Evolutionary conservation across 1,284 basidiomycete species (phyloP).

Genomic region (Thecaphora frezii): DNA sequence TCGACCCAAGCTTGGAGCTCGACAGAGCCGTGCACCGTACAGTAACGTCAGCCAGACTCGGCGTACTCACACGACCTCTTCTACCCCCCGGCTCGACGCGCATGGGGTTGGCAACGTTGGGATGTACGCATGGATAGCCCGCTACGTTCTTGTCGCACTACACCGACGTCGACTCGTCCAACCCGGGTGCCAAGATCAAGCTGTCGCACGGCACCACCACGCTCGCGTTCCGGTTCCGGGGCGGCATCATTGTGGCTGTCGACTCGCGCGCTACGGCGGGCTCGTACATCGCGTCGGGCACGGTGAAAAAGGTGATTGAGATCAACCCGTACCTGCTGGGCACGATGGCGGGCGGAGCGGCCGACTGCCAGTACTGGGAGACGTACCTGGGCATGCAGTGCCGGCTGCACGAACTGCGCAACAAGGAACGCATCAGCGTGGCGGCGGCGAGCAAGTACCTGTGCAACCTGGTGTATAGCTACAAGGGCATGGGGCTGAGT

Average conservation of each 20-base stretch:
- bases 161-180: slow-evolving; percentile 58
- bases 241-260: slow-evolving; percentile 95
- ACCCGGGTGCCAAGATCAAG: slow-evolving; percentile 70
- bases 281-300: slow-evolving; percentile 79
- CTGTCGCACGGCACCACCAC: slow-evolving; percentile 99
- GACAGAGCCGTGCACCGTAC: neutral
- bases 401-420: slow-evolving; percentile 91
- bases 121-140: slow-evolving; percentile 17
- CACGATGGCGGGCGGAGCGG: slow-evolving; percentile 98
- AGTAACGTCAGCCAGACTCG: too few species aligned
- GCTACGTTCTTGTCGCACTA: slow-evolving; percentile 54
- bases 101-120: too few species aligned
- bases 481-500: slow-evolving; percentile 98
- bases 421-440: slow-evolving; percentile 95
- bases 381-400: slow-evolving; percentile 98
- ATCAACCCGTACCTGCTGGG: slow-evolving; percentile 98
- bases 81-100: too few species aligned
- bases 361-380: slow-evolving; percentile 54
- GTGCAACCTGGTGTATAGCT: slow-evolving; percentile 93
- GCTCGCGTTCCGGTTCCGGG: slow-evolving; percentile 92
- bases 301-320: slow-evolving; percentile 76
- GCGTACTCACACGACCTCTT: too few species aligned
- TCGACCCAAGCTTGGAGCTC: neutral
- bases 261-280: slow-evolving; percentile 97
- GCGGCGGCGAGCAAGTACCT: slow-evolving; percentile 97